phyloP scores from a whole-genome alignment of 306 rosid species.

The Vigna nakashimae region DNA sequence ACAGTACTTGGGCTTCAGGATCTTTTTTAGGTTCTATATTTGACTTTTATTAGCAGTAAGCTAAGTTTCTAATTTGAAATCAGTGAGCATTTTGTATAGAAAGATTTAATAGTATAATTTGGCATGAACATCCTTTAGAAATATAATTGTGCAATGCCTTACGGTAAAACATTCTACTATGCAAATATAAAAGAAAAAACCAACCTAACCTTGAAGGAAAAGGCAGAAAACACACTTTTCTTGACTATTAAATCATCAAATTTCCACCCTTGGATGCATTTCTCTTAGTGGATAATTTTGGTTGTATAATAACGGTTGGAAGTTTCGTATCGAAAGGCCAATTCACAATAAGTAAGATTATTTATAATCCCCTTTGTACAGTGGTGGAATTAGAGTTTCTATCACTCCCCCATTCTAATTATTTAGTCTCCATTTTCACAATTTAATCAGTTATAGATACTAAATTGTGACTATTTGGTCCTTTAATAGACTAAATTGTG shows the following conservation, averaged over 20 bases:
- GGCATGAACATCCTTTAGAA: constrained; percentile 14
- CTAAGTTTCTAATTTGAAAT: constrained; percentile 31
- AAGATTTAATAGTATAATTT: constrained; percentile 2
- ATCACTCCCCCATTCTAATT: no score
- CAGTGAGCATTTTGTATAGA: not conserved
- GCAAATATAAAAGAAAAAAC: constrained; percentile 14
- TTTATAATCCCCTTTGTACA: no score
- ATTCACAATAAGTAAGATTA: no score
- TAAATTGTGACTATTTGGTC: no score
- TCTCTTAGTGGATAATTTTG: not conserved
- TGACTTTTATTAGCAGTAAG: constrained; percentile 29
- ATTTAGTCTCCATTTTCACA: no score
- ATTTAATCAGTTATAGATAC: no score
- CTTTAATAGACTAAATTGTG: no score
- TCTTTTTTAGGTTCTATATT: constrained; percentile 3
- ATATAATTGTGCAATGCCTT: not conserved
- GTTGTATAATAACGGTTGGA: no score
- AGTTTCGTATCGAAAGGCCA: no score
- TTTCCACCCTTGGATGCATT: constrained; percentile 4
- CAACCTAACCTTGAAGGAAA: no score
- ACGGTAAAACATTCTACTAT: constrained; percentile 4
- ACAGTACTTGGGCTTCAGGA: not conserved
- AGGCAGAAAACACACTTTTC: no score
- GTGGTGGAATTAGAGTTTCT: no score
- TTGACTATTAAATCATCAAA: not conserved